Evolutionary conservation across 2,329 filamentous ascomycete species (phyloP).

Genomic region (Pyrenophora teres): DNA sequence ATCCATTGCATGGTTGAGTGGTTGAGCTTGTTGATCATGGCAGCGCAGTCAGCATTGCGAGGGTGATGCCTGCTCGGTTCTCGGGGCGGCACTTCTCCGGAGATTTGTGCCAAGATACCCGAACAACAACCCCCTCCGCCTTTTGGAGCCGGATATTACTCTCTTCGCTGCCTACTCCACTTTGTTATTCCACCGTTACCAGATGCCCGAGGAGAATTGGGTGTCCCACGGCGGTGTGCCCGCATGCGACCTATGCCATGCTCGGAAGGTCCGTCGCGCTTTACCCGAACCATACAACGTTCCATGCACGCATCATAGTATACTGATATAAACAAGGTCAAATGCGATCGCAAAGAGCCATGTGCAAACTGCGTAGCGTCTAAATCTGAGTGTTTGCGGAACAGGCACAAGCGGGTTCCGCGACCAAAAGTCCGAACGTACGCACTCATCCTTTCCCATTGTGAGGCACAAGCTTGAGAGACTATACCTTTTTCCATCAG

Average conservation of each 20-base stretch:
- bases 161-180: constrained; percentile 1
- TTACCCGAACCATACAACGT: not conserved
- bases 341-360: constrained; percentile 43
- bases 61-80: constrained; percentile 4
- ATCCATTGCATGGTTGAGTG: no score
- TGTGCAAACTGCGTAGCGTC: constrained; percentile 36
- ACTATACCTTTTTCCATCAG: not conserved
- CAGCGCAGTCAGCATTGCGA: not conserved
- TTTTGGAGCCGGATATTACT: not conserved
- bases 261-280: constrained; percentile 14
- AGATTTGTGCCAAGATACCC: constrained; percentile 8
- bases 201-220: constrained; percentile 43
- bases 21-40: no score
- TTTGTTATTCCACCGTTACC: not conserved
- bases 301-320: not conserved
- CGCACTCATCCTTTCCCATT: constrained; percentile 1
- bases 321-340: constrained; percentile 29
- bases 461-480: not conserved
- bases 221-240: constrained; percentile 36
- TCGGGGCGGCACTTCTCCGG: constrained; percentile 4
- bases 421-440: constrained; percentile 36
- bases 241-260: constrained; percentile 40
- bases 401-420: constrained; percentile 33
- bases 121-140: constrained; percentile 6
- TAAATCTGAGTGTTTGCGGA: constrained; percentile 38